Percentiles rank a stretch among this genome's conserved stretches.
These are phyloP conservation scores for Ophiocordyceps sinensis DNA, from an alignment of 2,329 filamentous ascomycete genomes.

Conservation along the genomic window DNA sequence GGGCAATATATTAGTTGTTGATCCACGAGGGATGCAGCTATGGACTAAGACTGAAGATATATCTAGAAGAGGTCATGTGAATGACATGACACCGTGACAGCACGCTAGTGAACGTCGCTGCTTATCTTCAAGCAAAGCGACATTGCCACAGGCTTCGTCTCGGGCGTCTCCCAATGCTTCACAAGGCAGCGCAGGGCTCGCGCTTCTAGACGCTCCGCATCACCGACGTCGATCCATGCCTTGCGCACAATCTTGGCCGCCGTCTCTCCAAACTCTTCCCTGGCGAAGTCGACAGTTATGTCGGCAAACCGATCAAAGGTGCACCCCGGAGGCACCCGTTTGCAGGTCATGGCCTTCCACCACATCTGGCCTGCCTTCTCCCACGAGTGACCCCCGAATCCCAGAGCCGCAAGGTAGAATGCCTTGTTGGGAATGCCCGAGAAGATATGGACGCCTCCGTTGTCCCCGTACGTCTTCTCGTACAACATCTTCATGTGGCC, in stretches of 20 bases:
- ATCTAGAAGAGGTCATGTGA: too few species aligned
- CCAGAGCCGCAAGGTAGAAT: conserved; percentile 33
- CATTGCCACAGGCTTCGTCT: too few species aligned
- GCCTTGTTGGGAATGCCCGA: conserved; percentile 44
- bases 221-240: conserved; percentile 35
- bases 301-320: conserved; percentile 35
- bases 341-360: conserved; percentile 33
- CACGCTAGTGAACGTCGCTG: too few species aligned
- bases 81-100: too few species aligned
- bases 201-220: conserved; percentile 7
- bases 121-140: neutral
- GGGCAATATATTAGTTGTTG: too few species aligned
- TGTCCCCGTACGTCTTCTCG: conserved; percentile 25
- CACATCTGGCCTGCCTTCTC: conserved; percentile 38
- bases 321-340: conserved; percentile 23
- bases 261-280: conserved; percentile 25
- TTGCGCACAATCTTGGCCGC: conserved; percentile 27
- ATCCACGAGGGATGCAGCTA: too few species aligned
- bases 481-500: conserved; percentile 32
- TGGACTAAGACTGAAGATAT: too few species aligned
- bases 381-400: conserved; percentile 38
- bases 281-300: conserved; percentile 29
- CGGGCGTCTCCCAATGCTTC: neutral
- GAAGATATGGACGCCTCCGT: conserved; percentile 39
- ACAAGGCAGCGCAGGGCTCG: conserved; percentile 1